A percentile compares a stretch with the other conserved stretches of the same genome.
These are phyloP conservation scores for Cryptococcus jaspeensis DNA, from an alignment of 1,284 basidiomycete species.

Conservation along the genomic window DNA sequence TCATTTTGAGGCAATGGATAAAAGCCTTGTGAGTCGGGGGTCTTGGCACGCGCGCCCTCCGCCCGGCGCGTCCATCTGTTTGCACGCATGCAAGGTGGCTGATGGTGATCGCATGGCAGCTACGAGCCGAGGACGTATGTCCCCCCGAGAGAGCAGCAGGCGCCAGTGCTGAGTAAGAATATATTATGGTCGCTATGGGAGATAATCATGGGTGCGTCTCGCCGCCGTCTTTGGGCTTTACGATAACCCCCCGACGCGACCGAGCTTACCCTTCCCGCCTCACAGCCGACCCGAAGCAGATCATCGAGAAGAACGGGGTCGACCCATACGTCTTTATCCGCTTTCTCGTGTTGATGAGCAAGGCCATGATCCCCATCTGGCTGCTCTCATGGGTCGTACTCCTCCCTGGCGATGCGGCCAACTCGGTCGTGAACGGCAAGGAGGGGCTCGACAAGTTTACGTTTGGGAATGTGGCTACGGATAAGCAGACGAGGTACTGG, in stretches of 20 bases:
- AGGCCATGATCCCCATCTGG: slow-evolving; percentile 66
- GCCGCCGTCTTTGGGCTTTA: slow-evolving; percentile 47
- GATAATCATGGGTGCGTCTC: slow-evolving; percentile 42
- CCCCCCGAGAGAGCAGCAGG: slow-evolving; percentile 43
- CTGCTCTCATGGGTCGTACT: slow-evolving; percentile 61
- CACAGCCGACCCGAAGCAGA: slow-evolving; percentile 56
- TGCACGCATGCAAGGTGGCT: neutral
- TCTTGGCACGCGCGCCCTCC: slow-evolving; percentile 50
- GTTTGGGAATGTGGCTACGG: slow-evolving; percentile 54
- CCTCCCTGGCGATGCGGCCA: slow-evolving; percentile 61
- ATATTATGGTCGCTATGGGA: slow-evolving; percentile 36
- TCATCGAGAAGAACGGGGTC: slow-evolving; percentile 48
- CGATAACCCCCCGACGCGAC: slow-evolving; percentile 41
- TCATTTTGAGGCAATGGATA: slow-evolving; percentile 52
- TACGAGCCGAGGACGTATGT: slow-evolving; percentile 75
- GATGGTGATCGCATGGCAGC: slow-evolving; percentile 11
- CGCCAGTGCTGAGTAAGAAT: slow-evolving; percentile 30
- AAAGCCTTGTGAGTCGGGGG: slow-evolving; percentile 38
- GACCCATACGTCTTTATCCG: slow-evolving; percentile 72
- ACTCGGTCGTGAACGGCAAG: slow-evolving; percentile 45
- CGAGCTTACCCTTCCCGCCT: slow-evolving; percentile 49
- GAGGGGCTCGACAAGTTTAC: slow-evolving; percentile 57
- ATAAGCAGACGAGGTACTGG: slow-evolving; percentile 46
- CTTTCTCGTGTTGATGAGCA: slow-evolving; percentile 64
- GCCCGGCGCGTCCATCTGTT: no score